Percentiles rank a stretch among this genome's conserved stretches.
Evolutionary conservation across 306 rosid genomes (phyloP).

Genomic region (Medicago lupulina): DNA sequence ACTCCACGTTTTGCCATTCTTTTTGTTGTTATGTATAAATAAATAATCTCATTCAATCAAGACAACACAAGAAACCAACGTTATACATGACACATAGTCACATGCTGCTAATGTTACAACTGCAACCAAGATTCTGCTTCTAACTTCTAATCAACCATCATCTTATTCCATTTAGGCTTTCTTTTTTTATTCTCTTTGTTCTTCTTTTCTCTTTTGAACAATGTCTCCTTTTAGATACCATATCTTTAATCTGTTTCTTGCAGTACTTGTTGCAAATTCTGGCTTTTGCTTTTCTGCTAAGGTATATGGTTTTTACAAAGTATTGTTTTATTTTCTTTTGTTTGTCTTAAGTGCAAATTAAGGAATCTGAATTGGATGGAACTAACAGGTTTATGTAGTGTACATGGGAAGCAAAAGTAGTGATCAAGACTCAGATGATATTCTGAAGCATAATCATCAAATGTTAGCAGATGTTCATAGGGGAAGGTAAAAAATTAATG

Average conservation of each 20-base stretch:
- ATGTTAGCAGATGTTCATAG: slow-evolving; percentile 70
- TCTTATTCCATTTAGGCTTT: background rate
- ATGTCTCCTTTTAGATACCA: slow-evolving; percentile 50
- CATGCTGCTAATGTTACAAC: slow-evolving; percentile 15
- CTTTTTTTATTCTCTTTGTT: slow-evolving; percentile 7
- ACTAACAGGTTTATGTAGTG: slow-evolving; percentile 73
- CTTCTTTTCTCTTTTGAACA: slow-evolving; percentile 17
- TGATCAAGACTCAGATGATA: slow-evolving; percentile 54
- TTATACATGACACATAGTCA: slow-evolving; percentile 10
- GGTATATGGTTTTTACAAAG: slow-evolving; percentile 45
- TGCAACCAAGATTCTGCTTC: slow-evolving; percentile 37
- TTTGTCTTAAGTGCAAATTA: slow-evolving; percentile 5
- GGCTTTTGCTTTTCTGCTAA: slow-evolving; percentile 56
- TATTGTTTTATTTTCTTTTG: slow-evolving; percentile 14
- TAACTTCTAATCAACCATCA: background rate
- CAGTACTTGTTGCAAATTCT: slow-evolving; percentile 54
- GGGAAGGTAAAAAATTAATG: slow-evolving; percentile 54
- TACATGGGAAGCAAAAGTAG: slow-evolving; percentile 83
- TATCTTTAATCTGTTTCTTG: slow-evolving; percentile 52
- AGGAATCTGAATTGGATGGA: slow-evolving; percentile 38
- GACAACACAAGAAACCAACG: slow-evolving; percentile 23
- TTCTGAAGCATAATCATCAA: slow-evolving; percentile 63
- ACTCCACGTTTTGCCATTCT: slow-evolving; percentile 44
- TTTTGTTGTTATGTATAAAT: slow-evolving; percentile 32
- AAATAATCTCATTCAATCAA: slow-evolving; percentile 18